Percentiles rank a stretch among this genome's conserved stretches.
These are phyloP conservation scores for Salix koriyanagi DNA, from an alignment of 345 rosid genomes.

Conservation along the genomic window DNA sequence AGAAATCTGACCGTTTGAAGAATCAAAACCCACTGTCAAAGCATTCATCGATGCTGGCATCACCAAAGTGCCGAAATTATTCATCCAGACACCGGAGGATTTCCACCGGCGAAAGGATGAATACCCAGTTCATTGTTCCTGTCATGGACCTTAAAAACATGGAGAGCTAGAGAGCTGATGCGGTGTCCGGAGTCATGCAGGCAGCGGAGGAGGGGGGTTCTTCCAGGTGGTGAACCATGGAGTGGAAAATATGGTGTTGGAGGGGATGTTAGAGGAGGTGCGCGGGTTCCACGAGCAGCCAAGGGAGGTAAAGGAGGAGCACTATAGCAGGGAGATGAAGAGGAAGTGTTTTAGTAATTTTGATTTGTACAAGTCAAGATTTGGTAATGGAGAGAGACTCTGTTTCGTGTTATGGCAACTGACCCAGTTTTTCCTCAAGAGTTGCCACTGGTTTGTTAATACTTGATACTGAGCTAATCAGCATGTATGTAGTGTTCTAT, in stretches of 20 bases:
- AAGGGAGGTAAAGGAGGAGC: neutral
- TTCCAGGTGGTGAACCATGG: conserved; percentile 26
- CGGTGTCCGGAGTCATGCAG: neutral
- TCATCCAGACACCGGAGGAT: neutral
- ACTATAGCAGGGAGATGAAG: neutral
- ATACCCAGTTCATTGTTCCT: conserved; percentile 7
- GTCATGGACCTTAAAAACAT: conserved; percentile 12
- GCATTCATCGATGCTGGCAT: conserved; percentile 1
- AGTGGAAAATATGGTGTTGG: neutral
- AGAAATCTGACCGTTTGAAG: conserved; percentile 5
- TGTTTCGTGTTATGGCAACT: conserved; percentile 9
- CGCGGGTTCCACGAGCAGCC: conserved; percentile 17
- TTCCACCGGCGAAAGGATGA: neutral
- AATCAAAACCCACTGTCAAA: conserved; percentile 6
- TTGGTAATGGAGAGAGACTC: conserved; percentile 21
- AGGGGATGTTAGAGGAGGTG: conserved; percentile 8
- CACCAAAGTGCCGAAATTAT: neutral
- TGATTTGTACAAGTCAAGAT: conserved; percentile 9
- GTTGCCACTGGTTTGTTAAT: neutral
- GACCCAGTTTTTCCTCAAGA: conserved; percentile 13
- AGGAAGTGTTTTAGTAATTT: conserved; percentile 2
- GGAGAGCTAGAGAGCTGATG: neutral
- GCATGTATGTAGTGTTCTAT: neutral
- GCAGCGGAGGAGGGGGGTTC: conserved; percentile 13
- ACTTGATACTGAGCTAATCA: neutral